Conservation (phyloP, 2,329 filamentous ascomycete genomes). For the Colletotrichum siamense region DNA sequence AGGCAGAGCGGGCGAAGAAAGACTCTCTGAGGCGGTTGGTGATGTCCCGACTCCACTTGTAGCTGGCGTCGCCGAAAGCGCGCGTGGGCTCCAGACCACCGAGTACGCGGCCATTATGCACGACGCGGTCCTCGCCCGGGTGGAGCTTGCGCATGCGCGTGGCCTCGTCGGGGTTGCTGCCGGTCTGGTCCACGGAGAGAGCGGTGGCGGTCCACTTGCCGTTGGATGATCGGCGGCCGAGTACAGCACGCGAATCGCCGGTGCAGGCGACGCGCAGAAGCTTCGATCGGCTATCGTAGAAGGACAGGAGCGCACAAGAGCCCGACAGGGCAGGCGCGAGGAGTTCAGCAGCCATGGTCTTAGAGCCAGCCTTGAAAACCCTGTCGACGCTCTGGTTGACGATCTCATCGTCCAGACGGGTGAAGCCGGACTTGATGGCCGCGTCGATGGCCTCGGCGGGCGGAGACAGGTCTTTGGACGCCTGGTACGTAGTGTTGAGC, state of each 20-base stretch:
- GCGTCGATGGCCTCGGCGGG: conserved; percentile 81
- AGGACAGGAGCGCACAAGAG: conserved; percentile 95
- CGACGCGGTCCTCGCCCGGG: conserved; percentile 86
- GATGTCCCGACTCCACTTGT: conserved; percentile 92
- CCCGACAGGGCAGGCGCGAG: conserved; percentile 93
- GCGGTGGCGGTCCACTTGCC: conserved; percentile 94
- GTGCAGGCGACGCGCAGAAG: conserved; percentile 93
- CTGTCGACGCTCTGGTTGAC: conserved; percentile 92
- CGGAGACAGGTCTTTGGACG: conserved; percentile 67
- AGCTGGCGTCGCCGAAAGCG: conserved; percentile 94
- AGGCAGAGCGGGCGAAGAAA: conserved; percentile 86
- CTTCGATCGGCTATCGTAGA: conserved; percentile 90
- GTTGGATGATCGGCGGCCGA: conserved; percentile 77
- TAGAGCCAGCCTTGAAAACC: conserved; percentile 86
- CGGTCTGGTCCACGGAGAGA: conserved; percentile 92
- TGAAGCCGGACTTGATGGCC: conserved; percentile 93
- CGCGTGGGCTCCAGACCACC: conserved; percentile 91
- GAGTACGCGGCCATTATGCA: conserved; percentile 87
- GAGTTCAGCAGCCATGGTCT: conserved; percentile 88
- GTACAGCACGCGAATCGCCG: conserved; percentile 92
- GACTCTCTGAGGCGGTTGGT: conserved; percentile 81
- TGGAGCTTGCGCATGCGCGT: conserved; percentile 84
- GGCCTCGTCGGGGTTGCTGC: conserved; percentile 83
- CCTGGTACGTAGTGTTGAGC: conserved; percentile 89
- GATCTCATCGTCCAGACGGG: conserved; percentile 90